Evolutionary conservation across 192 early-diverging fungal species (phyloP).

Genomic region (Coemansia sp.): DNA sequence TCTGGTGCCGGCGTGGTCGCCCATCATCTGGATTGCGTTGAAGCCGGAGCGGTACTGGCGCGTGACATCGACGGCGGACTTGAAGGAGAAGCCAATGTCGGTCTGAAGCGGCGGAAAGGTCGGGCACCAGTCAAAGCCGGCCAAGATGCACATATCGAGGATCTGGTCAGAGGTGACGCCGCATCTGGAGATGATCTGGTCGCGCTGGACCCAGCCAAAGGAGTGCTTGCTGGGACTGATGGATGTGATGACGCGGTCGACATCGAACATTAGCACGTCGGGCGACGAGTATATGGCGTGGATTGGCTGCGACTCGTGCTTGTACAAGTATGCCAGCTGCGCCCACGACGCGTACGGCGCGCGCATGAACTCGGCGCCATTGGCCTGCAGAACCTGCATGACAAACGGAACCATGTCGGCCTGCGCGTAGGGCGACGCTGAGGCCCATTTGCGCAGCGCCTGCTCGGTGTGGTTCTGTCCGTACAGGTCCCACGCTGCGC

Average conservation of each 20-base stretch:
- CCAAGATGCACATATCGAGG: conserved; percentile 77
- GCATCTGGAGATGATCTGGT: conserved; percentile 60
- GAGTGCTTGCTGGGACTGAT: conserved; percentile 66
- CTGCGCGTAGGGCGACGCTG: conserved; percentile 57
- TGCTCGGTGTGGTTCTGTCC: conserved; percentile 59
- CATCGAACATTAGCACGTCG: conserved; percentile 74
- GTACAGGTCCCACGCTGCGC: conserved; percentile 70
- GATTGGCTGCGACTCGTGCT: conserved; percentile 67
- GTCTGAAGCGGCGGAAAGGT: conserved; percentile 69
- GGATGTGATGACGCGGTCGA: conserved; percentile 68
- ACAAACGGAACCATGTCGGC: conserved; percentile 67
- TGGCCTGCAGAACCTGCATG: conserved; percentile 66
- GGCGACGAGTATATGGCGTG: conserved; percentile 71
- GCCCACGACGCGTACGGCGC: conserved; percentile 80
- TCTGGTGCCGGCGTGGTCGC: conserved; percentile 57
- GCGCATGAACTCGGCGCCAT: conserved; percentile 71
- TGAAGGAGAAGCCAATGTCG: conserved; percentile 65
- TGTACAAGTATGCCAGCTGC: conserved; percentile 74
- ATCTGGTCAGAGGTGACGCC: conserved; percentile 68
- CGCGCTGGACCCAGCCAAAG: conserved; percentile 66
- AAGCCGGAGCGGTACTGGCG: conserved; percentile 72
- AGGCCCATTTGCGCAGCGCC: conserved; percentile 61
- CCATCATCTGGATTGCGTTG: conserved; percentile 66
- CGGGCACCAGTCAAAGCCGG: conserved; percentile 72
- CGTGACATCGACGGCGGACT: conserved; percentile 66